Evolutionary conservation across 441 rosid genomes (phyloP).

Genomic region (Eruca vesicaria): DNA sequence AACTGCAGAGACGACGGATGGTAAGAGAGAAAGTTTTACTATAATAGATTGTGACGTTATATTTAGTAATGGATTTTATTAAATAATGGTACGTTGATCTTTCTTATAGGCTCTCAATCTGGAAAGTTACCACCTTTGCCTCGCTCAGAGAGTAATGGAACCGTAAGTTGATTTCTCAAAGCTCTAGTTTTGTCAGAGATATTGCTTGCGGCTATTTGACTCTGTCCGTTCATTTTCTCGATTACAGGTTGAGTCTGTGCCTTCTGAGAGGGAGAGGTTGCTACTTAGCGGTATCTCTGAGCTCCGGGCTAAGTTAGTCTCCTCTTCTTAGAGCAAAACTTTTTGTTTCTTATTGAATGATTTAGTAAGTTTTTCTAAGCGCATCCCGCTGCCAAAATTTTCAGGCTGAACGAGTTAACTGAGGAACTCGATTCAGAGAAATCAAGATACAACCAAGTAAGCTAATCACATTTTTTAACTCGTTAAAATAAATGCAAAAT

Average conservation of each 20-base stretch:
- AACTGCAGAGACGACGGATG: constrained; percentile 57
- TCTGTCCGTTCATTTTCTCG: not conserved
- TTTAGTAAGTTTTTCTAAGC: not conserved
- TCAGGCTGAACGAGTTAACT: constrained; percentile 72
- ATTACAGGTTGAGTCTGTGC: constrained; percentile 62
- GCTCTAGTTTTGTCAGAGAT: not conserved
- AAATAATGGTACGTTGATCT: constrained; percentile 13
- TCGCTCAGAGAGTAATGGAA: constrained; percentile 77
- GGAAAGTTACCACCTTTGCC: constrained; percentile 89
- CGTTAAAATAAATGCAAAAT: not conserved
- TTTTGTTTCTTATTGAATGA: constrained; percentile 5
- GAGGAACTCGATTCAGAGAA: constrained; percentile 80
- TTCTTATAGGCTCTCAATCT: constrained; percentile 64
- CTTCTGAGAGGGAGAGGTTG: constrained; percentile 78
- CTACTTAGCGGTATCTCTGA: constrained; percentile 65
- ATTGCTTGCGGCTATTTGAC: not conserved
- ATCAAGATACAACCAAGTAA: constrained; percentile 67
- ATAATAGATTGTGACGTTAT: constrained; percentile 13
- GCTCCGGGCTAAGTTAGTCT: constrained; percentile 75
- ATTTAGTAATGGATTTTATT: not conserved
- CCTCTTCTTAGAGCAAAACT: constrained; percentile 6
- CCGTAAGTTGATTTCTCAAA: constrained; percentile 43
- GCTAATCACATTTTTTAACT: constrained; percentile 13
- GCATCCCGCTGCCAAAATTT: constrained; percentile 13
- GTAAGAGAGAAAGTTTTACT: constrained; percentile 45